Base-by-base conservation (phyloP, 352 stramenopile genomes). In the Ochromonadaceae sp. region DNA sequence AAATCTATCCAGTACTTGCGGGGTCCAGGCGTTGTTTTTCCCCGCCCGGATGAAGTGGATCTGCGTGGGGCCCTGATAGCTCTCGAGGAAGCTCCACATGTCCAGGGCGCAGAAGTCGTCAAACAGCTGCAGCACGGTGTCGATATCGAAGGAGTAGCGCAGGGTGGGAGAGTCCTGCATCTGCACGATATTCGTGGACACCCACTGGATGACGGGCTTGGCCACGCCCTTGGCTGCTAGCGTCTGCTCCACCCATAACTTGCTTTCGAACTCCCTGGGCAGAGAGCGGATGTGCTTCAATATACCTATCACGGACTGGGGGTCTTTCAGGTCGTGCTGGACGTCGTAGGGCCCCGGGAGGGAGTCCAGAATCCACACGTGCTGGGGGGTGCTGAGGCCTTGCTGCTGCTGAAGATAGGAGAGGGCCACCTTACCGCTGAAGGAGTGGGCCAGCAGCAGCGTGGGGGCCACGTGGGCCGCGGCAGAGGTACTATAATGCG, bases 341-440 rank as follows among this genome's bases (percentile, higher is more conserved):
- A 22, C 15, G 9, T 57, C 12, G 22, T 39, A 57, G 10, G 28
- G 7, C 22, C 48, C 48, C 7, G 48, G 48, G 25, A 57, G 9
- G 48, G 48, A 57, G 25, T 57, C 48, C 22, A 57, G 25, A 26
- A 57, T 57, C 12, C 12, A 57, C 12, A n/a, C 22, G 12, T 39
- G 20, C n/a, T 30, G 7, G 22, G 48, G 48, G 7, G 41, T 22
- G 4, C 4, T 12, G 28, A 39, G 9, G 4, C 25, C 22, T 10
- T 39, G 7, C 17, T 41, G 7, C 10, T 30, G 4, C 5, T 57
- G 22, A 9, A 57, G 25, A n/a, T 57, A 57, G 15, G n/a, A 25
- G 15, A 57, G 28, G 22, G 48, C 48, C 15, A 57, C 48, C 41
- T 57, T 57, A 22, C 48, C 48, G 41, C 48, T 35, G 26, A 57